These are phyloP conservation scores for Cercis canadensis DNA, from an alignment of 306 rosid species.

Conservation along the genomic window DNA sequence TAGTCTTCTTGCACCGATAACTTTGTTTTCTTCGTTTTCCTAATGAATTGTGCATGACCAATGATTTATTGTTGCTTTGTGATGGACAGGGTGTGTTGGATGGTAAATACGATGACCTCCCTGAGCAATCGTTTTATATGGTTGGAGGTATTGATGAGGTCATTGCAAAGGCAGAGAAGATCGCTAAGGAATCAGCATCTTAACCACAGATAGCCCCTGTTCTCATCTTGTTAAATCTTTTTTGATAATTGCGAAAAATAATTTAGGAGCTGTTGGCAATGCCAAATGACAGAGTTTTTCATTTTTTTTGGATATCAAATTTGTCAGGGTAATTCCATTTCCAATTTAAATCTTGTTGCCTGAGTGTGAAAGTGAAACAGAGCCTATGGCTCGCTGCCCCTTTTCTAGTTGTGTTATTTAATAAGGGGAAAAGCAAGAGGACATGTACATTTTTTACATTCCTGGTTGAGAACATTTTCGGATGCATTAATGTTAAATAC, in stretches of 20 bases:
- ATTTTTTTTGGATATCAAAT: constrained; percentile 51
- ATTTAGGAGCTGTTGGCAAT: constrained; percentile 71
- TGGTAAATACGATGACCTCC: constrained; percentile 90
- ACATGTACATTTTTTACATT: constrained; percentile 57
- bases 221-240: constrained; percentile 31
- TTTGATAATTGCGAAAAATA: constrained; percentile 67
- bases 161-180: constrained; percentile 96
- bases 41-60: constrained; percentile 8
- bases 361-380: constrained; percentile 59
- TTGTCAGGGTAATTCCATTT: constrained; percentile 50
- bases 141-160: constrained; percentile 98
- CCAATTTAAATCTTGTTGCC: constrained; percentile 45
- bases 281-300: constrained; percentile 67
- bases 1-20: neutral
- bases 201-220: constrained; percentile 29
- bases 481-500: constrained; percentile 45
- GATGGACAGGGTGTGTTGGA: constrained; percentile 87
- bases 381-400: constrained; percentile 45
- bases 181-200: constrained; percentile 85
- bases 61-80: constrained; percentile 22
- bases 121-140: constrained; percentile 96
- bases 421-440: constrained; percentile 68
- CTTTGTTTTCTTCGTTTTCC: neutral
- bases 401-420: constrained; percentile 47
- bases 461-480: constrained; percentile 41